These are phyloP conservation scores for Breynia disticha DNA, from an alignment of 441 rosid genomes.

Conservation along the genomic window DNA sequence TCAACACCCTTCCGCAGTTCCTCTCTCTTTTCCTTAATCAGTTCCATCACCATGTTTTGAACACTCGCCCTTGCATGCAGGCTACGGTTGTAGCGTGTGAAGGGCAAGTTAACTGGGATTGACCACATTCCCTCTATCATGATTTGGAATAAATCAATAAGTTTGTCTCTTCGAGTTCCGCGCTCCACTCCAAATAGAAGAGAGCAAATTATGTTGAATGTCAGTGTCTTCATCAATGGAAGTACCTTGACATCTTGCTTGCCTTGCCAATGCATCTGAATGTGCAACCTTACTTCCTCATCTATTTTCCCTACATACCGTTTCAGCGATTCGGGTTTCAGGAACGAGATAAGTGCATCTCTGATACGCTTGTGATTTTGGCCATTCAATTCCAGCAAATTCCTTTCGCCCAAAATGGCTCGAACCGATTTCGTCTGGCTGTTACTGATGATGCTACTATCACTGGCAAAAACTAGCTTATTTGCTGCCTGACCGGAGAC, in stretches of 20 bases:
- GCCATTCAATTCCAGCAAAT: conserved; percentile 24
- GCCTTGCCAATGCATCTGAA: conserved; percentile 30
- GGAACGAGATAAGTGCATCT: conserved; percentile 26
- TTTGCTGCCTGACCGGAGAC: conserved; percentile 33
- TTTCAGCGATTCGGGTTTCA: conserved; percentile 34
- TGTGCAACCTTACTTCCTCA: conserved; percentile 26
- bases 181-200: conserved; percentile 26
- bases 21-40: conserved; percentile 22
- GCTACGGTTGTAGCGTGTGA: conserved; percentile 28
- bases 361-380: conserved; percentile 36
- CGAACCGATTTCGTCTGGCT: conserved; percentile 17
- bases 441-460: conserved; percentile 6
- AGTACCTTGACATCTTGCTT: conserved; percentile 11
- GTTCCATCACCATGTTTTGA: conserved; percentile 17
- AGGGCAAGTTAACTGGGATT: conserved; percentile 33
- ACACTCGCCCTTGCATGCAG: conserved; percentile 23
- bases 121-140: conserved; percentile 34
- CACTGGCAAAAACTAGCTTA: conserved; percentile 27
- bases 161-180: conserved; percentile 19
- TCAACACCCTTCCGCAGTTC: conserved; percentile 17
- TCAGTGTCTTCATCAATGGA: conserved; percentile 5
- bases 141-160: conserved; percentile 13
- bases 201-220: conserved; percentile 33
- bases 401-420: conserved; percentile 26
- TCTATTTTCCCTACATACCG: conserved; percentile 36